A percentile compares a stretch with the other conserved stretches of the same genome.
Evolutionary conservation across 441 rosid genomes (phyloP).

Genomic region (Jatropha podagrica): DNA sequence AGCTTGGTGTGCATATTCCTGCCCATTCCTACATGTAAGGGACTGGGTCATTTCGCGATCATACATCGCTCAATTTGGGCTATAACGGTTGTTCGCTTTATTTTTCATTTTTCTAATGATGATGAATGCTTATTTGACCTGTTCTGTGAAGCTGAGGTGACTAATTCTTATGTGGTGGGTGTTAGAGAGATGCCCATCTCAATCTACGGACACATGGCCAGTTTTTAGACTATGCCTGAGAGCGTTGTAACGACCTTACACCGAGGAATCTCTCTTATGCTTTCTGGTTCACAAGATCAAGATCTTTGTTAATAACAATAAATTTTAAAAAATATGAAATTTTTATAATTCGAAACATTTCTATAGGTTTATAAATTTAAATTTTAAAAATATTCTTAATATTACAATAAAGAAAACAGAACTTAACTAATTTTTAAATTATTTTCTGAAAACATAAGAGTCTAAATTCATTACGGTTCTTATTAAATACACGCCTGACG

Average conservation of each 20-base stretch:
- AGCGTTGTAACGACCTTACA: constrained; percentile 8
- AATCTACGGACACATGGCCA: not conserved
- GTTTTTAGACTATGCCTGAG: constrained; percentile 6
- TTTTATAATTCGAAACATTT: no score
- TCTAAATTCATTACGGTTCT: no score
- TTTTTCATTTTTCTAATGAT: not conserved
- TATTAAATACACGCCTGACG: no score
- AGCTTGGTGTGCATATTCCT: not conserved
- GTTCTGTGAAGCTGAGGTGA: constrained; percentile 6
- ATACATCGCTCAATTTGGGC: not conserved
- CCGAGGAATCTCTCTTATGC: not conserved
- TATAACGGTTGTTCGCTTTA: not conserved
- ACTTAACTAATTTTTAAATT: no score
- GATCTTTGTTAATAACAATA: no score
- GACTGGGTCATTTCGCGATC: not conserved
- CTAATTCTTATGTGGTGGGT: not conserved
- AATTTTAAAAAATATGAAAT: no score
- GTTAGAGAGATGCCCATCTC: constrained; percentile 4
- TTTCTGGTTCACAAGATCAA: constrained; percentile 15
- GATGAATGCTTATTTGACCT: not conserved
- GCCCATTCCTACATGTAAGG: not conserved
- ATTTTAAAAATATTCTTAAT: no score
- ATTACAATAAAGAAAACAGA: no score
- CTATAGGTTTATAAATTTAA: no score
- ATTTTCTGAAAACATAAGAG: no score